phyloP scores from a whole-genome alignment of 2,329 filamentous ascomycete species.

The Neonectria sp. region DNA sequence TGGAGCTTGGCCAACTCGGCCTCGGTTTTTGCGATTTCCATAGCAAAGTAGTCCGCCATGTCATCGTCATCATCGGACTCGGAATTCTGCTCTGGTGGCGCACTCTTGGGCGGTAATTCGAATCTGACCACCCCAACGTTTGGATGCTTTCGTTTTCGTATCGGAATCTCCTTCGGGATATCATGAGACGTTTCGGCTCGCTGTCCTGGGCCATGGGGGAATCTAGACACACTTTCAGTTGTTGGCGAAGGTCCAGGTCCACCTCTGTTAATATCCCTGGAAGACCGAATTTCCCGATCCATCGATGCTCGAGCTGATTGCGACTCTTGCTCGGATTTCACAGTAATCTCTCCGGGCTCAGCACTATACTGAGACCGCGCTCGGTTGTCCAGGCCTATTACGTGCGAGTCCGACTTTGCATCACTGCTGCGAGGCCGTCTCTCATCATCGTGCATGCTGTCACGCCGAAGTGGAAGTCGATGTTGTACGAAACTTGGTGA shows the following conservation, averaged over 20 bases:
- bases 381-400: constrained; percentile 52
- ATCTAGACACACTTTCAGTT: constrained; percentile 38
- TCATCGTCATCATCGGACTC: constrained; percentile 73
- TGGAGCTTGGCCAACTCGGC: constrained; percentile 64
- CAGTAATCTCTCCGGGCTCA: constrained; percentile 63
- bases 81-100: constrained; percentile 51
- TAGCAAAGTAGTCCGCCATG: constrained; percentile 70
- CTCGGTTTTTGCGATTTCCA: constrained; percentile 67
- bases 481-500: constrained; percentile 65
- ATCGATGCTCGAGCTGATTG: constrained; percentile 50
- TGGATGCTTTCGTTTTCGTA: constrained; percentile 48
- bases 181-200: constrained; percentile 32
- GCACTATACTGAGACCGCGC: constrained; percentile 59
- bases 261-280: constrained; percentile 37
- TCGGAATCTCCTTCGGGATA: constrained; percentile 33
- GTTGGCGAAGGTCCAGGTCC: constrained; percentile 43
- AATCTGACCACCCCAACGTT: constrained; percentile 55
- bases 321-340: constrained; percentile 58
- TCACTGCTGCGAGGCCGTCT: constrained; percentile 69
- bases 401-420: constrained; percentile 61
- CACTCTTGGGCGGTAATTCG: constrained; percentile 57
- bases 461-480: constrained; percentile 56
- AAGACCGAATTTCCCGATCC: constrained; percentile 41
- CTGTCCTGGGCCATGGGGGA: constrained; percentile 26
- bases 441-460: constrained; percentile 57